Evolutionary conservation across 306 rosid species (phyloP), one percentile per base, ranked within the genome.

Genomic region (Ziziphus jujuba): DNA sequence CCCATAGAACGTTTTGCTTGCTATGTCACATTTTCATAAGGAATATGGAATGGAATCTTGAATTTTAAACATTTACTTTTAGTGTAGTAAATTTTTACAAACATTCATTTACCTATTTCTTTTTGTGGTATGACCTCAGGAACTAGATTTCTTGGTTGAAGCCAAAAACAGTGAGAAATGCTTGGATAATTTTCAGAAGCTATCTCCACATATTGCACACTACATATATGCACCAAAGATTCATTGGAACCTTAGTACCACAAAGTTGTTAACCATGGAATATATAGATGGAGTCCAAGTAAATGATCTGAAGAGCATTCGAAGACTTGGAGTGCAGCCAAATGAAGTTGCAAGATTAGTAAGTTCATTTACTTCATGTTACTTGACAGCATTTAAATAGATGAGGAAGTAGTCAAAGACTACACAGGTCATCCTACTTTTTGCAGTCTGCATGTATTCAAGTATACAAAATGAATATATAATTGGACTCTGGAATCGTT

Each of bases 221-320:
- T 88, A 78, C 75, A 77, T 93, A 64, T 90, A 93, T 83, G 96
- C 91, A 34, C 98, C 97, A 15, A 86, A 77, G 77, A 97, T 93
- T 47, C 74, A 80, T 80, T 93, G 97, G 98, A 83, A 63, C 64
- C 72, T 93, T 51, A 90, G 97, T 65, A 83, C 97, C 72, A 81
- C 96, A 62, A 93, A 88, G 84, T 79, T 93, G 72, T 84, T 93
- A 67, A 93, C 97, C 38, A 93, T 93, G 98, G 98, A 93, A 81
- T 93, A 70, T 75, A 90, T 93, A 53, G 97, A 93, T 47, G 97
- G 98, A 59, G 95, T 83, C 55, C 80, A 87, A 64, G 67, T 93
- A 81, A 84, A 77, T 83, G 97, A 93, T 79, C 89, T 88, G 43
- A 85, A 76, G 80, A 23, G 84, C 57, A 86, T 93, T 8, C 71